Conservation (phyloP, 495 filamentous ascomycete species). For the Viridothelium virens region DNA sequence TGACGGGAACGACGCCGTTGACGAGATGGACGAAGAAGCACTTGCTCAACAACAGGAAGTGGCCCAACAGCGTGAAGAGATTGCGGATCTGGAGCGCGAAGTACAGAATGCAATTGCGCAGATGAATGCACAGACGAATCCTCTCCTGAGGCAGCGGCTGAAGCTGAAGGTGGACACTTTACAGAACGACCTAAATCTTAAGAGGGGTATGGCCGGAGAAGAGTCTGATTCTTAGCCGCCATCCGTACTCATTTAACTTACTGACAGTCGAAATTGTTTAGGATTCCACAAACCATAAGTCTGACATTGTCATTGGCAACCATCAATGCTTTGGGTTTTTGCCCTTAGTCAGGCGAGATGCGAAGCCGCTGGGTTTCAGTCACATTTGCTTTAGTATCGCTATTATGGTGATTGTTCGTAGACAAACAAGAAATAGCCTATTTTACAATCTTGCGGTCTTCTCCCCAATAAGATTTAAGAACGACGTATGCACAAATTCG, state of each 20-base stretch:
- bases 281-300: too few relatives aligned
- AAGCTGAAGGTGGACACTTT: slow-evolving; percentile 47
- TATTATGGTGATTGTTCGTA: background rate
- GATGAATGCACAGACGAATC: slow-evolving; percentile 35
- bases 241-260: background rate
- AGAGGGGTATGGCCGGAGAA: slow-evolving; percentile 34
- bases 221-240: background rate
- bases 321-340: too few relatives aligned
- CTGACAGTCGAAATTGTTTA: too few relatives aligned
- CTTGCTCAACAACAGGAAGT: slow-evolving; percentile 40
- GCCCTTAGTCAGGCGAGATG: too few relatives aligned
- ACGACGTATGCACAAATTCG: slow-evolving; percentile 77
- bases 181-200: slow-evolving; percentile 50
- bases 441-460: slow-evolving; percentile 17
- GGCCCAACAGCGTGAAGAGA: slow-evolving; percentile 46
- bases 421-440: background rate
- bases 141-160: slow-evolving; percentile 47
- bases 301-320: too few relatives aligned
- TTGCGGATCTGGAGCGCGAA: slow-evolving; percentile 40
- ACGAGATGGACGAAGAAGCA: slow-evolving; percentile 37
- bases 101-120: slow-evolving; percentile 43
- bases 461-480: slow-evolving; percentile 68
- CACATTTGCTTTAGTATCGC: background rate
- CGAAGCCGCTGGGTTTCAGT: too few relatives aligned
- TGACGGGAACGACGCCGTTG: slow-evolving; percentile 35